Conservation (phyloP, 805 yeast species). For the Starmerella apis region DNA sequence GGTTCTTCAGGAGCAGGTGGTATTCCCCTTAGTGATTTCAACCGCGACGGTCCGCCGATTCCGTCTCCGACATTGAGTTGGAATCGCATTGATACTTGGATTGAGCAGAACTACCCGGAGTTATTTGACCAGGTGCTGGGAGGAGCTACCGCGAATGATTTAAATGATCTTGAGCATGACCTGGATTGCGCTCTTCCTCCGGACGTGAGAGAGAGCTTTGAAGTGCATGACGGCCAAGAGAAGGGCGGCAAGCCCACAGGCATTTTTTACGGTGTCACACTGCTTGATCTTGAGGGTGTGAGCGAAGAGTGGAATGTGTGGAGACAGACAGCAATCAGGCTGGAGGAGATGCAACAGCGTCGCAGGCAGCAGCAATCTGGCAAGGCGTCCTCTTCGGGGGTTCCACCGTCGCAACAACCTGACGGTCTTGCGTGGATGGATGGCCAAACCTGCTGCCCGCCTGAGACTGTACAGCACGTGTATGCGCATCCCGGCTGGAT, state of each 20-base stretch:
- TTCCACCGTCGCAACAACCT: background rate
- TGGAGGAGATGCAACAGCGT: constrained; percentile 23
- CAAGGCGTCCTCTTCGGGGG: constrained; percentile 2
- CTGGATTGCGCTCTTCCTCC: constrained; percentile 63
- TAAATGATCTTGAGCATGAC: constrained; percentile 75
- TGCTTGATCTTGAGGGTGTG: constrained; percentile 71
- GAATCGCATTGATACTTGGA: constrained; percentile 83
- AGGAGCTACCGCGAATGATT: constrained; percentile 70
- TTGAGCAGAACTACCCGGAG: constrained; percentile 68
- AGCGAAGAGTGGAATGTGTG: constrained; percentile 74
- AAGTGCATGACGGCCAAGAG: constrained; percentile 86
- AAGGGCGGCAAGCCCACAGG: constrained; percentile 66
- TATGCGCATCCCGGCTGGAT: constrained; percentile 92
- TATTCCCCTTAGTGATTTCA: constrained; percentile 42
- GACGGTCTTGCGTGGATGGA: constrained; percentile 31
- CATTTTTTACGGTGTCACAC: constrained; percentile 64
- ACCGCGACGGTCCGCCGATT: constrained; percentile 34
- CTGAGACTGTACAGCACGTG: constrained; percentile 55
- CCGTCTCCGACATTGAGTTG: constrained; percentile 70
- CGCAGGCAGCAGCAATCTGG: constrained; percentile 8
- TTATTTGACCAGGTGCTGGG: constrained; percentile 64
- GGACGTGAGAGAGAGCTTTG: constrained; percentile 68
- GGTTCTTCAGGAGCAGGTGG: constrained; percentile 28
- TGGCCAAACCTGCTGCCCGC: constrained; percentile 63
- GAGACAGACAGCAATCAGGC: constrained; percentile 41